Percentiles rank a stretch among this genome's conserved stretches.
These are phyloP conservation scores for Bipolaris gigantea DNA, from an alignment of 2,329 filamentous ascomycete species.

Conservation along the genomic window DNA sequence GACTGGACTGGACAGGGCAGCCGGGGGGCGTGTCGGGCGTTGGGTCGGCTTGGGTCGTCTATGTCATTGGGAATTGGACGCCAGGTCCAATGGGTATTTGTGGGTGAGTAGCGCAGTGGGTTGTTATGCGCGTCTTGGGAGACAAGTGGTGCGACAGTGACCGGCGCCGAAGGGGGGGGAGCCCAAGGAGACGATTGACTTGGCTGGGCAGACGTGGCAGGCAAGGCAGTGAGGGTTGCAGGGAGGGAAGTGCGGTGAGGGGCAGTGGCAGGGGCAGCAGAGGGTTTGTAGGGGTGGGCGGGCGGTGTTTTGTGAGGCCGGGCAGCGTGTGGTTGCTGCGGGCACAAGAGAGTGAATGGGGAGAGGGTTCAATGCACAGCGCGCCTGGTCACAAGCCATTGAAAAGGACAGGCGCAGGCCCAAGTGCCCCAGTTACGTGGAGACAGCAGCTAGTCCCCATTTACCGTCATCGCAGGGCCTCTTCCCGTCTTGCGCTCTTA, in stretches of 20 bases:
- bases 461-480: slow-evolving; percentile 21
- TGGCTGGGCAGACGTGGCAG: slow-evolving; percentile 23
- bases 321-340: slow-evolving; percentile 3
- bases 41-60: slow-evolving; percentile 28
- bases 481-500: slow-evolving; percentile 27
- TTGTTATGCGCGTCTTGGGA: slow-evolving; percentile 22
- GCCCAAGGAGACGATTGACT: slow-evolving; percentile 12
- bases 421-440: slow-evolving; percentile 1
- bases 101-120: slow-evolving; percentile 27
- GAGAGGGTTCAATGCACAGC: slow-evolving; percentile 11
- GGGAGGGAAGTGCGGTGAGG: not conserved
- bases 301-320: not conserved
- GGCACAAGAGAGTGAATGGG: slow-evolving; percentile 10
- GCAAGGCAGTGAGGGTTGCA: slow-evolving; percentile 4
- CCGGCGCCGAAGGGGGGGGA: slow-evolving; percentile 20
- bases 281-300: not conserved
- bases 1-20: slow-evolving; percentile 24
- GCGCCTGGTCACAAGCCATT: slow-evolving; percentile 13
- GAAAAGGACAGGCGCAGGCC: slow-evolving; percentile 9
- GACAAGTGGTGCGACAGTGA: slow-evolving; percentile 33
- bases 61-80: slow-evolving; percentile 43
- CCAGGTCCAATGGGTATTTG: slow-evolving; percentile 35
- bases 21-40: slow-evolving; percentile 29
- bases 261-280: not conserved
- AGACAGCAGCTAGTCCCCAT: slow-evolving; percentile 22